These are phyloP conservation scores for Annulohypoxylon bovei DNA, from an alignment of 495 filamentous ascomycete species.

Conservation along the genomic window DNA sequence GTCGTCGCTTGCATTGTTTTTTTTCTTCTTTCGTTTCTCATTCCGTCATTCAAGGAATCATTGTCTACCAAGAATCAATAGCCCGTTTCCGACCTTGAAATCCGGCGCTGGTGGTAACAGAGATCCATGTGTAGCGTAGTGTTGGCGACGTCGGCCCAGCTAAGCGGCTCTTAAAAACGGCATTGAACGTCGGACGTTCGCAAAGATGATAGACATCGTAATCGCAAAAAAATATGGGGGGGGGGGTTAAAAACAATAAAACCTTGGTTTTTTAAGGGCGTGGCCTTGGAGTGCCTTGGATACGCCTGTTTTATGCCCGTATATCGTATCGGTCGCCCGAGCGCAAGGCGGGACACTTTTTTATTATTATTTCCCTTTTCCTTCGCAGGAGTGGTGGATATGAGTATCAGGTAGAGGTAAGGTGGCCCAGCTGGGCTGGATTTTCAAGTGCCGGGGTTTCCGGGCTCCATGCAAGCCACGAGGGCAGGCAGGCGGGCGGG, in stretches of 20 bases:
- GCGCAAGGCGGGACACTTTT: background rate
- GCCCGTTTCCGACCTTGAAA: background rate
- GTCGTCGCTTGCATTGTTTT: background rate
- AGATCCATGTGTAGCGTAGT: background rate
- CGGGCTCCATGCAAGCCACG: slow-evolving; percentile 40
- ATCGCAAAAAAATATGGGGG: background rate
- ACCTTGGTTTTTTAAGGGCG: background rate
- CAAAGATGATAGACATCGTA: background rate
- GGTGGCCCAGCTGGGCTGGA: background rate
- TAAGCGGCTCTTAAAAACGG: slow-evolving; percentile 2
- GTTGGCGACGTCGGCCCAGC: background rate
- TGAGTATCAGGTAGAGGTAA: too few relatives aligned
- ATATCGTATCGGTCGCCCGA: background rate
- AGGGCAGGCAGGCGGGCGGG: too few relatives aligned
- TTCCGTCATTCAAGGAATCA: too few relatives aligned
- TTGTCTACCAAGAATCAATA: background rate
- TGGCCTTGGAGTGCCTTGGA: background rate
- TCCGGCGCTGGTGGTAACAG: background rate
- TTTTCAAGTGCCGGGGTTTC: slow-evolving; percentile 33
- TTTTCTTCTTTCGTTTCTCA: background rate
- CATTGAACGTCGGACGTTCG: background rate
- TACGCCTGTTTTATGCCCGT: slow-evolving; percentile 6
- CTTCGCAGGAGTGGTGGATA: background rate
- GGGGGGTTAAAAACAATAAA: background rate
- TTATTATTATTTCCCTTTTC: too few relatives aligned